Conservation (phyloP, 305 asterid species). For the Coffea humblotiana region DNA sequence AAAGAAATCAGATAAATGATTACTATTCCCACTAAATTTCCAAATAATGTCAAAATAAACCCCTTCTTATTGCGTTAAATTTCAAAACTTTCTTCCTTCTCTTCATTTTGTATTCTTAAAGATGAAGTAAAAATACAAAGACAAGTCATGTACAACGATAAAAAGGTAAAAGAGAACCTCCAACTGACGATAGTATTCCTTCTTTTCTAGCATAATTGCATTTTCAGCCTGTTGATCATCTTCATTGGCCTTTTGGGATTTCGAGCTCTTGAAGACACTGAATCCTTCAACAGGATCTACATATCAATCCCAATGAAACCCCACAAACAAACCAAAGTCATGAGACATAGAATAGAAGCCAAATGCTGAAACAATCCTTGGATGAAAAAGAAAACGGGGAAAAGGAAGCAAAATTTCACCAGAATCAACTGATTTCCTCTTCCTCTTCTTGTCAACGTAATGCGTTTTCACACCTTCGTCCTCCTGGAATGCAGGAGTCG, state of each 20-base stretch:
- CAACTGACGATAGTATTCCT: constrained; percentile 71
- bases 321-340: constrained; percentile 16
- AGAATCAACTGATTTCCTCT: constrained; percentile 50
- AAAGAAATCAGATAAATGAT: not conserved
- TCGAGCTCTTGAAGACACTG: constrained; percentile 57
- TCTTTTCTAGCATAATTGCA: constrained; percentile 52
- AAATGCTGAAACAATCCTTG: not conserved
- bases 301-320: constrained; percentile 17
- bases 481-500: constrained; percentile 16
- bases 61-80: not conserved
- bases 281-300: constrained; percentile 66
- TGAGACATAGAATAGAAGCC: not conserved
- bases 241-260: constrained; percentile 39
- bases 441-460: constrained; percentile 61
- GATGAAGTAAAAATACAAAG: not conserved
- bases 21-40: not conserved
- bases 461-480: constrained; percentile 24
- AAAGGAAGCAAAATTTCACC: constrained; percentile 31
- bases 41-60: not conserved
- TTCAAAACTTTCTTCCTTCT: not conserved
- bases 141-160: not conserved
- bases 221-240: constrained; percentile 38
- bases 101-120: not conserved
- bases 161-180: constrained; percentile 48
- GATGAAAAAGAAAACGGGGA: not conserved